phyloP scores from a whole-genome alignment of 148 eudicot species.

The Camellia granthamiana region DNA sequence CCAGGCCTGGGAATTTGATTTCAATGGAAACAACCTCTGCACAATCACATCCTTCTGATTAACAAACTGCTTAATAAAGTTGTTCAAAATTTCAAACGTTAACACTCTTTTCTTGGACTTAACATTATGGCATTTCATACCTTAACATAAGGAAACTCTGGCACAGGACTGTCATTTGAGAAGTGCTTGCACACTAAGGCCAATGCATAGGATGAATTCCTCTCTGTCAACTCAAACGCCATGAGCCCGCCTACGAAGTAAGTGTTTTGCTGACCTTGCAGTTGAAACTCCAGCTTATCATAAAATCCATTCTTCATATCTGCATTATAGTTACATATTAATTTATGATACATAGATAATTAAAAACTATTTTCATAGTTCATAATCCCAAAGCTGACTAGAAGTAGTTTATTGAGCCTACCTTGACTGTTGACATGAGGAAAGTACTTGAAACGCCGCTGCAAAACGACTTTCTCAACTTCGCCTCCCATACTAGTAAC shows the following conservation, averaged over 20 bases:
- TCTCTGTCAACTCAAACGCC: slow-evolving; percentile 60
- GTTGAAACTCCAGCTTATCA: slow-evolving; percentile 41
- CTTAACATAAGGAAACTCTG: slow-evolving; percentile 48
- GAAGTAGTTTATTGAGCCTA: background rate
- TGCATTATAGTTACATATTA: slow-evolving; percentile 13
- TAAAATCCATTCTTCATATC: slow-evolving; percentile 53
- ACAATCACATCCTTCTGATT: background rate
- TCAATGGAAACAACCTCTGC: slow-evolving; percentile 42
- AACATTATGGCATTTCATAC: slow-evolving; percentile 17
- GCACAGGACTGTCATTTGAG: slow-evolving; percentile 27
- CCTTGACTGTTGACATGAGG: slow-evolving; percentile 55
- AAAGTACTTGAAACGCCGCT: slow-evolving; percentile 49
- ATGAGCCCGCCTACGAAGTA: slow-evolving; percentile 49
- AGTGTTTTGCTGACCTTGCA: slow-evolving; percentile 48
- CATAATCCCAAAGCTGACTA: background rate
- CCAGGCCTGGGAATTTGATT: slow-evolving; percentile 22
- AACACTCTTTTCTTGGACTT: background rate
- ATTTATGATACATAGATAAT: background rate
- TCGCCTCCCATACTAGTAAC: slow-evolving; percentile 43
- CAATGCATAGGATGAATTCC: slow-evolving; percentile 50
- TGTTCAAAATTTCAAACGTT: background rate
- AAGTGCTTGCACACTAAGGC: slow-evolving; percentile 44
- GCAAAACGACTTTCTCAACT: slow-evolving; percentile 33
- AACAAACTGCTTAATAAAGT: background rate
- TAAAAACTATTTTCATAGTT: background rate